Evolutionary conservation across 371 early-diverging fungal species (phyloP).

Genomic region (Parasitella parasitica): DNA sequence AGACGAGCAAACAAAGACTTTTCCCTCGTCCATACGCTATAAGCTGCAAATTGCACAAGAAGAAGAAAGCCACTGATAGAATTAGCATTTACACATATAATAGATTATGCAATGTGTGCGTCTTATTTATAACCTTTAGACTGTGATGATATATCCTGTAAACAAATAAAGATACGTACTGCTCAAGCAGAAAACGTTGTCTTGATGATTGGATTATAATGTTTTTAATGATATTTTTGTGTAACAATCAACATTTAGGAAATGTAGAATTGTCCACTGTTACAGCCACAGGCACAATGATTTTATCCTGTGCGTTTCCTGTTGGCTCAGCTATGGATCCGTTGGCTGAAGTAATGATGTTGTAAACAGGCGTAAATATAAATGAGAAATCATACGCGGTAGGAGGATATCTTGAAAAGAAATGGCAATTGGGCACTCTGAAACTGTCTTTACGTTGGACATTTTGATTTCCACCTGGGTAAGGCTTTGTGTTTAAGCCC

Average conservation of each 20-base stretch:
- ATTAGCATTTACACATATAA: neutral
- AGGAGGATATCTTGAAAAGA: slow-evolving; percentile 29
- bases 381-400: slow-evolving; percentile 20
- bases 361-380: slow-evolving; percentile 17
- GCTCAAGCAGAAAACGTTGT: neutral
- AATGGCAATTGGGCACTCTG: slow-evolving; percentile 24
- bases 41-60: slow-evolving; percentile 1
- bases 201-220: neutral
- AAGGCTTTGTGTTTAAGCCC: slow-evolving; percentile 13
- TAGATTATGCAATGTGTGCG: slow-evolving; percentile 2
- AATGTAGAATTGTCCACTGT: slow-evolving; percentile 20
- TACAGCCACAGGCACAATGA: slow-evolving; percentile 13
- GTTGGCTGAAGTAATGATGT: neutral
- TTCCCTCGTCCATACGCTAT: neutral
- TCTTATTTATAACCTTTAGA: neutral
- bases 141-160: neutral
- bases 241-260: slow-evolving; percentile 16
- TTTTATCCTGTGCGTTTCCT: slow-evolving; percentile 9
- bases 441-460: slow-evolving; percentile 3
- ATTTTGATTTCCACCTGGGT: slow-evolving; percentile 10
- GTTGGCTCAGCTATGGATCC: neutral
- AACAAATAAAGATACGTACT: neutral
- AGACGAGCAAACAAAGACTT: neutral
- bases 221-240: neutral
- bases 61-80: neutral